Percentiles rank a stretch among this genome's conserved stretches.
Conservation (phyloP, 805 yeast species). For the Trichomonascus vanleenenianus region DNA sequence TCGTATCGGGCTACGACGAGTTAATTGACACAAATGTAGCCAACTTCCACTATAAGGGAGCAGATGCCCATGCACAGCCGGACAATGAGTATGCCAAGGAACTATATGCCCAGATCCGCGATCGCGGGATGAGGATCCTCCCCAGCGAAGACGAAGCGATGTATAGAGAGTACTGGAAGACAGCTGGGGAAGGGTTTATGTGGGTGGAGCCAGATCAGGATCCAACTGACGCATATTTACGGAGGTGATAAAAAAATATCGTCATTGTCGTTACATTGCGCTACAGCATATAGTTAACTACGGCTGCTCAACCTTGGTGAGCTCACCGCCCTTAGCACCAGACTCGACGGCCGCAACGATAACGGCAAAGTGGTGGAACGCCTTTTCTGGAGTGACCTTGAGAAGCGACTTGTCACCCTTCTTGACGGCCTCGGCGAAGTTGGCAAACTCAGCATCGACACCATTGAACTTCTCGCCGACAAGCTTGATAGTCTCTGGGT, state of each 20-base stretch:
- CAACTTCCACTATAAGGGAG: constrained; percentile 4
- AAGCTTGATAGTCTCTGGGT: constrained; percentile 22
- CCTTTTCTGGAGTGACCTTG: constrained; percentile 58
- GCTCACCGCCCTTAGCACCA: constrained; percentile 34
- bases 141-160: constrained; percentile 54
- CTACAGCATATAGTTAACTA: neutral
- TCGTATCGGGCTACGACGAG: constrained; percentile 20
- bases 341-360: constrained; percentile 80
- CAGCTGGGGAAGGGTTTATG: constrained; percentile 75
- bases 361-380: constrained; percentile 89
- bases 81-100: neutral
- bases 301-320: constrained; percentile 10
- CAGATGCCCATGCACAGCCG: neutral
- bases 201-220: constrained; percentile 91
- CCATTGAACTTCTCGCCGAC: constrained; percentile 44
- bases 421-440: constrained; percentile 52
- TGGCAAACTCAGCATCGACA: constrained; percentile 44
- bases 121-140: constrained; percentile 11
- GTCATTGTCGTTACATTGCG: too few relatives aligned
- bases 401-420: constrained; percentile 53
- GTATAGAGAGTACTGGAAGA: constrained; percentile 76
- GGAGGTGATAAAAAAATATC: too few relatives aligned
- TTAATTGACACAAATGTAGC: constrained; percentile 6
- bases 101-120: constrained; percentile 9
- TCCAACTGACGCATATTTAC: constrained; percentile 49